A percentile compares a stretch with the other conserved stretches of the same genome.
These are phyloP conservation scores for Prototheca cutis DNA, from an alignment of 163 green algal species.

Conservation along the genomic window DNA sequence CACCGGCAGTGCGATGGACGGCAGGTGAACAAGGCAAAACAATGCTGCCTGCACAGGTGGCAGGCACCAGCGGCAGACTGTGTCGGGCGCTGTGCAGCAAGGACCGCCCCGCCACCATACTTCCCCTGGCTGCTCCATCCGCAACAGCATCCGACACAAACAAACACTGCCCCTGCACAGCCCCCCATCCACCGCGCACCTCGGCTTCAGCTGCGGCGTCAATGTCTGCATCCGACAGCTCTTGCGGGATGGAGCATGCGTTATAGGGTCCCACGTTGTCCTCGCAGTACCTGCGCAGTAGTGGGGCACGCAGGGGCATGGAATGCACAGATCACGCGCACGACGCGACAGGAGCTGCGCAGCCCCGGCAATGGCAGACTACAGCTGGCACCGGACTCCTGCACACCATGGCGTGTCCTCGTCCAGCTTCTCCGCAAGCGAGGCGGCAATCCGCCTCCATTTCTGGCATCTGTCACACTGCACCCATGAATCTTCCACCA, in stretches of 20 bases:
- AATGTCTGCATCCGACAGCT: constrained; percentile 77
- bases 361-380: not conserved
- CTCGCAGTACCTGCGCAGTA: constrained; percentile 57
- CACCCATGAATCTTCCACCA: constrained; percentile 47
- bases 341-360: too few species aligned
- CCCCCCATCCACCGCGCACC: not conserved
- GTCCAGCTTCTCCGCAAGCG: constrained; percentile 33
- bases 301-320: too few species aligned
- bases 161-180: not conserved
- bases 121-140: not conserved
- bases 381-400: too few species aligned
- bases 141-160: not conserved
- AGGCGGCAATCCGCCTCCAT: constrained; percentile 61
- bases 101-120: too few species aligned
- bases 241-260: constrained; percentile 63
- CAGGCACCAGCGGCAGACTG: too few species aligned
- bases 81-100: too few species aligned
- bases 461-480: constrained; percentile 72
- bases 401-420: constrained; percentile 59
- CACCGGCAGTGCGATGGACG: too few species aligned
- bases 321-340: too few species aligned
- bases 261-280: constrained; percentile 63
- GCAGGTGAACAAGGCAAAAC: too few species aligned
- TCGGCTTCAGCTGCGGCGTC: constrained; percentile 32
- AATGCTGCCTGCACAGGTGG: too few species aligned